Conservation (phyloP, 2,329 filamentous ascomycete genomes). For the Neopestalotiopsis clavispora region DNA sequence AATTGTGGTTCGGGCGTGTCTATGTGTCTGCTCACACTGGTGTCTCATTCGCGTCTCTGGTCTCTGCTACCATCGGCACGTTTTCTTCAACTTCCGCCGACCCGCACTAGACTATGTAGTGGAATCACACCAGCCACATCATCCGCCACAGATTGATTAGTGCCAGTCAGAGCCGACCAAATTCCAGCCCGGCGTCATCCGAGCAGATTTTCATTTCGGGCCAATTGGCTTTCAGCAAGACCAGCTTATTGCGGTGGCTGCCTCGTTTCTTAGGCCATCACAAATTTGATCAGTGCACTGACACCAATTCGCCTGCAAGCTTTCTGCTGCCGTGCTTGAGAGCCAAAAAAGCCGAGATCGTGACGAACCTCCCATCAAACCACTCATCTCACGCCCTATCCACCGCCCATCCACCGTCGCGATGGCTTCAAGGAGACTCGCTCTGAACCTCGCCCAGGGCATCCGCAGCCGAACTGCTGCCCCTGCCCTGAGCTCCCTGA, state of each 20-base stretch:
- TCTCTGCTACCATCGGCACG: background rate
- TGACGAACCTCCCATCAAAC: conserved; percentile 50
- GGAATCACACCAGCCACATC: background rate
- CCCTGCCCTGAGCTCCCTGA: conserved; percentile 76
- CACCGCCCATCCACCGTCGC: conserved; percentile 43
- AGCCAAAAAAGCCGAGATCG: conserved; percentile 24
- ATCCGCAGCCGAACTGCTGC: conserved; percentile 87
- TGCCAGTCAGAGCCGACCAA: background rate
- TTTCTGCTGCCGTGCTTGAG: conserved; percentile 12
- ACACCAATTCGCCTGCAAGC: conserved; percentile 10
- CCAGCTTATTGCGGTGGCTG: conserved; percentile 14
- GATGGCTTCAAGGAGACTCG: conserved; percentile 98
- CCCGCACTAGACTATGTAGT: background rate
- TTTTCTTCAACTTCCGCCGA: background rate
- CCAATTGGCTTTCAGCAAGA: conserved; percentile 14
- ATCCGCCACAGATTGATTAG: background rate
- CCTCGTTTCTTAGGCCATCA: conserved; percentile 29
- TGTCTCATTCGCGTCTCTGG: background rate
- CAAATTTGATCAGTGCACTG: conserved; percentile 16
- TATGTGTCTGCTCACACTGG: background rate
- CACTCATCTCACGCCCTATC: conserved; percentile 56
- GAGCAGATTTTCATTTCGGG: conserved; percentile 5
- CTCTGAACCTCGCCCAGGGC: conserved; percentile 90
- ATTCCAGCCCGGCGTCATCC: conserved; percentile 7
- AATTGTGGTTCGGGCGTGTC: conserved; percentile 13